Base-by-base conservation (phyloP, 2,329 filamentous ascomycete genomes). In the Purpureocillium lavendulum region DNA sequence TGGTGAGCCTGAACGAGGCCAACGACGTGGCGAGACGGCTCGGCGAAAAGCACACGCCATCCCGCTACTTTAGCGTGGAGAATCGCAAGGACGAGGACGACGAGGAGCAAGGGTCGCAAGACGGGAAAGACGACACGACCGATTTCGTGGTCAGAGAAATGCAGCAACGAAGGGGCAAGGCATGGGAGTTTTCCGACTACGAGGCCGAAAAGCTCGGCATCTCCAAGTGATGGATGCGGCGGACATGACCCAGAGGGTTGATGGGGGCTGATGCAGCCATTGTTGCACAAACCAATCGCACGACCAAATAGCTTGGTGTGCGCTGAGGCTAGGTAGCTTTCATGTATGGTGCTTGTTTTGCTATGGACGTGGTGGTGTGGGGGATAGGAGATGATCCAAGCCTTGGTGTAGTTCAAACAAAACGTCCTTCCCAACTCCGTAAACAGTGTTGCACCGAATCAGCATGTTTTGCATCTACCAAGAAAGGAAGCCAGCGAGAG, bases 21-120 rank as follows among this genome's bases (percentile, higher is more conserved):
- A 77, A 75, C 49, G 73, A 79, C 49, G 74, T 78, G 46, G 73
- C 74, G 33, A 71, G 66, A 52, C 60, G 74, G 21, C 57, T 78
- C 12, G 70, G 72, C 41, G 72, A 77, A 55, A 69, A 59, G 51
- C 65, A 70, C 47, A 51, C 54, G 17, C 43, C 48, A 4, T 59
- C 56, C 8, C 54, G 62, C 7, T 64, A 65, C 50, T 66, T 64
- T 35, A 57, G 52, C 44, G 51, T 58, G 18, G 50, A 54, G 31
- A 47, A 49, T 7, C 56, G 56, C 12, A 40, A 55, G 3, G 51
- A 48, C 9, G 47, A 51, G 17, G 47, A 52, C 2, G 50, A 52
- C 7, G 47, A 52, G 21, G 46, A 49, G 17, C 49, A 52, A 21
- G 46, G 48, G 18, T 50, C 51, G 13, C 49, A 48, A 26, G 46